Conservation (phyloP, 2,329 filamentous ascomycete species). For the Paradendryphiella salina region DNA sequence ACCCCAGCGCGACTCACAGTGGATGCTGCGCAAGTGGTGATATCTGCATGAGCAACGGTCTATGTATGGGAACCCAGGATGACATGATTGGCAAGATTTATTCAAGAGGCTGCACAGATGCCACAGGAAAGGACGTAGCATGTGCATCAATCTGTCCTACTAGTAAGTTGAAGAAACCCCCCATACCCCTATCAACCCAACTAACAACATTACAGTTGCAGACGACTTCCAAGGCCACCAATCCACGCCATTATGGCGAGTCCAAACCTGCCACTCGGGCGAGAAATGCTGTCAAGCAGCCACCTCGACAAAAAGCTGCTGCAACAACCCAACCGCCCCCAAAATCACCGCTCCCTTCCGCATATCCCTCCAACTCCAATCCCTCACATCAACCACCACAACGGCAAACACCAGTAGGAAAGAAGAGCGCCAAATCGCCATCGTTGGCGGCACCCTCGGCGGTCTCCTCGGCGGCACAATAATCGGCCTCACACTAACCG, state of each 20-base stretch:
- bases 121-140: conserved; percentile 32
- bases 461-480: conserved; percentile 30
- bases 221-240: conserved; percentile 18
- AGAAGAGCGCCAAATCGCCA: conserved; percentile 25
- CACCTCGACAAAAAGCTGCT: conserved; percentile 34
- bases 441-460: conserved; percentile 34
- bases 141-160: conserved; percentile 40
- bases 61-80: conserved; percentile 40
- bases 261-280: conserved; percentile 43
- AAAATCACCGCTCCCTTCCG: conserved; percentile 27
- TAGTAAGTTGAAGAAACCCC: conserved; percentile 23
- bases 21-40: conserved; percentile 43
- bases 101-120: conserved; percentile 43
- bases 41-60: conserved; percentile 39
- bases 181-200: not conserved
- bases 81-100: conserved; percentile 40
- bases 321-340: conserved; percentile 33
- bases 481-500: conserved; percentile 15
- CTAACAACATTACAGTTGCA: conserved; percentile 11
- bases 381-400: conserved; percentile 10
- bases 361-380: conserved; percentile 28
- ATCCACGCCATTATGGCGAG: conserved; percentile 36
- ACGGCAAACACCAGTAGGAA: conserved; percentile 11
- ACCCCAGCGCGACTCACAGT: conserved; percentile 34
- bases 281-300: conserved; percentile 41